A percentile compares a stretch with the other conserved stretches of the same genome.
phyloP scores from a whole-genome alignment of 176 grass and related monocot genomes.

The Metroxylon sagu region DNA sequence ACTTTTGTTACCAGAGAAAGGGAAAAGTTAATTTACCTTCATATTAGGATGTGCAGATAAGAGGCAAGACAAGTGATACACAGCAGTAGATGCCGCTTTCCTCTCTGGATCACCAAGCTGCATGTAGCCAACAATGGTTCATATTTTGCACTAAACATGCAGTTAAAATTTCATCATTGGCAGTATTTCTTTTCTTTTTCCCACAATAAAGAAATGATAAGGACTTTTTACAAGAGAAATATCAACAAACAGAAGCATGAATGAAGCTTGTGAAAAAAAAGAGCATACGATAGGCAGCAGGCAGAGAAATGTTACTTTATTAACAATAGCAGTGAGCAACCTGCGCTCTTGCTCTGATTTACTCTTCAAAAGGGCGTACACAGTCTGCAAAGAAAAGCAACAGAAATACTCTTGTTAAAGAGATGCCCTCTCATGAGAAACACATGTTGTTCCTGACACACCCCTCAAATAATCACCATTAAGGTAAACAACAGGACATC shows the following conservation, averaged over 20 bases:
- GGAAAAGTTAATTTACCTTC: slow-evolving; percentile 40
- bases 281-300: slow-evolving; percentile 3
- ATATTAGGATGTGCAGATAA: slow-evolving; percentile 85
- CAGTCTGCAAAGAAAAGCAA: slow-evolving; percentile 45
- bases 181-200: too few relatives aligned
- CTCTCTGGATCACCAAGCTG: slow-evolving; percentile 95
- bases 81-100: slow-evolving; percentile 77
- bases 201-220: too few relatives aligned
- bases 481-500: too few relatives aligned
- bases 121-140: slow-evolving; percentile 12
- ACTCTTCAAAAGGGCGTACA: slow-evolving; percentile 74
- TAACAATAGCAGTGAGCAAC: slow-evolving; percentile 88
- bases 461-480: too few relatives aligned
- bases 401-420: slow-evolving; percentile 8
- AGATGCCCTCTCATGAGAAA: not conserved
- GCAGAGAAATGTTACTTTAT: slow-evolving; percentile 49
- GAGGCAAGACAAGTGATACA: slow-evolving; percentile 76
- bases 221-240: too few relatives aligned
- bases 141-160: not conserved
- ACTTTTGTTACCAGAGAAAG: too few relatives aligned
- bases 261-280: not conserved
- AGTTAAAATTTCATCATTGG: too few relatives aligned
- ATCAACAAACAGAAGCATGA: too few relatives aligned
- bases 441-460: too few relatives aligned
- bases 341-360: slow-evolving; percentile 93